Percentiles rank a stretch among this genome's conserved stretches.
phyloP scores from a whole-genome alignment of 208 protist genomes.

The Herpetomonas tarakana region DNA sequence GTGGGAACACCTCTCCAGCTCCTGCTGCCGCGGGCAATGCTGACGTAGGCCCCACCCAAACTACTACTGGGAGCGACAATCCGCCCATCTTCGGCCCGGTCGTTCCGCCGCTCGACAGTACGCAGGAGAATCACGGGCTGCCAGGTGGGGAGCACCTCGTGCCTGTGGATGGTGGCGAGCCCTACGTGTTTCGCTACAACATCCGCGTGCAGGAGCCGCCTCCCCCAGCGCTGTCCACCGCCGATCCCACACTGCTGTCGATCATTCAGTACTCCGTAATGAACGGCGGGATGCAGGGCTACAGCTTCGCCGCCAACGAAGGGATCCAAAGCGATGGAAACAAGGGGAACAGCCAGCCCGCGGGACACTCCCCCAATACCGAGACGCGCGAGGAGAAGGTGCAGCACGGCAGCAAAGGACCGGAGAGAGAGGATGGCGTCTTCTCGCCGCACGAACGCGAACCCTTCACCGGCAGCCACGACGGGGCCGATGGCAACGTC shows the following conservation, averaged over 20 bases:
- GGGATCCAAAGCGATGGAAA: background rate
- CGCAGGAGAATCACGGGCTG: background rate
- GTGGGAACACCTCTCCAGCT: too few relatives aligned
- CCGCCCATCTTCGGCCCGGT: background rate
- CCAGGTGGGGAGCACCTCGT: slow-evolving; percentile 9
- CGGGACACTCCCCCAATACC: background rate
- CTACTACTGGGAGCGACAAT: too few relatives aligned
- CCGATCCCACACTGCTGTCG: background rate
- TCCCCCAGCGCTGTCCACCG: slow-evolving; percentile 4
- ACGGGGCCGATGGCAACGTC: too few relatives aligned
- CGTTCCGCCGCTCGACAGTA: background rate
- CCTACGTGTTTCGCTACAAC: slow-evolving; percentile 30
- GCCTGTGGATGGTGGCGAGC: slow-evolving; percentile 6
- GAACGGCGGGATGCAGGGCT: background rate
- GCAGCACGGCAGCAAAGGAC: background rate
- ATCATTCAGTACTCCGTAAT: background rate
- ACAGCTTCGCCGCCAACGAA: background rate
- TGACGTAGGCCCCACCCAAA: too few relatives aligned
- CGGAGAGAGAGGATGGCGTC: slow-evolving; percentile 1
- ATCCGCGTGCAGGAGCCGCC: slow-evolving; percentile 19
- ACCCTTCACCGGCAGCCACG: background rate
- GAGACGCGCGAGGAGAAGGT: background rate
- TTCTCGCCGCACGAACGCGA: background rate
- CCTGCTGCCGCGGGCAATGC: too few relatives aligned
- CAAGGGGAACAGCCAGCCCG: background rate